Evolutionary conservation across 2,329 filamentous ascomycete species (phyloP), one percentile per base, ranked within the genome.

Genomic region (Xylariomycetidae sp.): DNA sequence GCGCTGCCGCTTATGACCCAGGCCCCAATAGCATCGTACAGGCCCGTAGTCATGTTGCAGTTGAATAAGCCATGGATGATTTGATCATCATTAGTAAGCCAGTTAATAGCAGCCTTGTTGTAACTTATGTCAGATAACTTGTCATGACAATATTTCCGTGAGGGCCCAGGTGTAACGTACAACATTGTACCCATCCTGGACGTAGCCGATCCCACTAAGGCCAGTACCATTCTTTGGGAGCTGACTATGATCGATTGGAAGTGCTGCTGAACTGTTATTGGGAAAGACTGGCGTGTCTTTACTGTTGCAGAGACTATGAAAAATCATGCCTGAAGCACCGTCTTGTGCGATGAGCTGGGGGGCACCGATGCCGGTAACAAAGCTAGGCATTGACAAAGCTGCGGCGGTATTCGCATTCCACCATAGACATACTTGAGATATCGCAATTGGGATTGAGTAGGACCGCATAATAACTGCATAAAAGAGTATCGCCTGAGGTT

Each of bases 291-390:
- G 30, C 1, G 33, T 33, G 6, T 16, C 36, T 8, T 38, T 35
- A 18, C 39, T 44, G 27, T 46, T 46, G 27, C 45, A 48, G 10
- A 38, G 34, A 18, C 41, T 44, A 22, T 46, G 40, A 9, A 37
- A 39, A n/a, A 48, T 34, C 4, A 23, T 33, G 4, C 45, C 43
- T 8, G 40, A 42, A 10, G 27, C 25, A 17, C 44, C 42, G 18
- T 48, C 45, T 23, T 48, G 39, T 37, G 40, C 37, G 15, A 45
- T 36, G 11, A 48, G n/a, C 25, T 48, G 42, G 6, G 45, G 38
- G 8, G 34, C 35, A 4, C 37, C 41, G 16, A 16, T 15, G 14
- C 37, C 39, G 3, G 27, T 42, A 6, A 18, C 15, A 39, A 39
- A 45, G 8, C 33, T 16, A n/a, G 38, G 31, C 30, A 41, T 35